Evolutionary conservation across 495 filamentous ascomycete genomes (phyloP), one percentile per base, ranked within the genome.

Genomic region (Podospora tetraspora): DNA sequence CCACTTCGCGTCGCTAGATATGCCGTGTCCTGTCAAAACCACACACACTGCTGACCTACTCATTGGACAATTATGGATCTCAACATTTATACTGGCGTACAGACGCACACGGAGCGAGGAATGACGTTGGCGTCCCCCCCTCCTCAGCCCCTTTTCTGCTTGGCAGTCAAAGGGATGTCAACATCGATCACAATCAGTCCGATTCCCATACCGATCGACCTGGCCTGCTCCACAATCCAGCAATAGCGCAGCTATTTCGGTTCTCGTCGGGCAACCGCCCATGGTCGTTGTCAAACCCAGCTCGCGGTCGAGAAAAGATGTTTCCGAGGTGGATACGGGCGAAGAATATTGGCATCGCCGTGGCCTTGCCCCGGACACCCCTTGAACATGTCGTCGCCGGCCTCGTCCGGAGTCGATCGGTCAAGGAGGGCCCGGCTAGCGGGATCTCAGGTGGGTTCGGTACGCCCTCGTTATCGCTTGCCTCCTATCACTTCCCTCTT

Each of bases 101-200:
- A 52, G 43, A 19, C 43, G 43, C 43, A 52, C 43, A 52, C 43
- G 19, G 43, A 52, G 43, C 43, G 30, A 19, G 19, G 30, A 19
- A 32, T 63, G 57, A 66, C 59, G 59, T 60, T 29, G 21, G 23
- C 59, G 43, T n/a, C 16, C 43, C 43, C 59, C 13, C 13, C 25
- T 11, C 24, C 59, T 19, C 59, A 60, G 27, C 59, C 59, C 24
- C 57, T 23, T 59, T n/a, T 22, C 22, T 59, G 22, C 57, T 59
- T 25, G 24, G 57, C 57, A 13, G 13, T 27, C 59, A 29, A 27
- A 24, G 27, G 22, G 24, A 27, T 29, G 59, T 25, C 59, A 60
- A 29, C 59, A 60, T 60, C 59, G 59, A 60, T 60, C 59, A 60
- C 59, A 60, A 60, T 24, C 27, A 29, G 23, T 24, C 59, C 59